Base-by-base conservation (phyloP, 352 stramenopile genomes). In the Phytopythium montanum region DNA sequence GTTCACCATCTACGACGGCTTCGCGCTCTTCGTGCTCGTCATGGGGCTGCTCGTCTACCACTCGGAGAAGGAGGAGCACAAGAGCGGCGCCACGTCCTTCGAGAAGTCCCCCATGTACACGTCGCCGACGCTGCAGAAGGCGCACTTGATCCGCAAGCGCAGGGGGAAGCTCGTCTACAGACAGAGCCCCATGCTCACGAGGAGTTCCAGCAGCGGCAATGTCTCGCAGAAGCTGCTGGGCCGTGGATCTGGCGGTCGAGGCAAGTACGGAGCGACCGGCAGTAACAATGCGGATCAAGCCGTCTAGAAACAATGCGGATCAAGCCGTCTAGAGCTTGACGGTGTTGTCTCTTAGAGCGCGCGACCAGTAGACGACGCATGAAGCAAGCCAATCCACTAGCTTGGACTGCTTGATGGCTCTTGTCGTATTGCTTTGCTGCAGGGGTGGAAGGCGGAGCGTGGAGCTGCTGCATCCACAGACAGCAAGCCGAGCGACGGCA, bases 1-100 rank as follows among this genome's bases (percentile, higher is more conserved):
- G 8, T 96, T 96, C 64, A 94, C 87, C 28, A 88, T 94, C 62
- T 94, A 93, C 64, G 87, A 96, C 59, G 87, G 83, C 21, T 96
- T 96, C 68, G 73, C 87, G 6, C 72, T 96, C n/a, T 92, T 92
- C 52, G 82, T 92, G 21, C 70, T 95, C 29, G 81, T 95, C 54
- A 92, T 95, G 71, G 85, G 83, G 3, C 66, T 95, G 55, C 71
- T 95, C 18, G 84, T 95, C 10, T 95, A 95, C 61, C 85, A 95
- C 72, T 92, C 85, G 26, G 85, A 95, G 68, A 95, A 95, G 68
- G 85, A 93, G 64, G 81, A 82, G 54, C 83, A 84, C 50, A 70
- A 85, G 46, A 66, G 73, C 8, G 83, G 77, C 44, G 68, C 71
- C 13, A 54, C 80, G 10, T 90, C 83, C 25, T 73, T 92, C 53